phyloP scores from a whole-genome alignment of 2,329 filamentous ascomycete genomes.

The Cadophora malorum region DNA sequence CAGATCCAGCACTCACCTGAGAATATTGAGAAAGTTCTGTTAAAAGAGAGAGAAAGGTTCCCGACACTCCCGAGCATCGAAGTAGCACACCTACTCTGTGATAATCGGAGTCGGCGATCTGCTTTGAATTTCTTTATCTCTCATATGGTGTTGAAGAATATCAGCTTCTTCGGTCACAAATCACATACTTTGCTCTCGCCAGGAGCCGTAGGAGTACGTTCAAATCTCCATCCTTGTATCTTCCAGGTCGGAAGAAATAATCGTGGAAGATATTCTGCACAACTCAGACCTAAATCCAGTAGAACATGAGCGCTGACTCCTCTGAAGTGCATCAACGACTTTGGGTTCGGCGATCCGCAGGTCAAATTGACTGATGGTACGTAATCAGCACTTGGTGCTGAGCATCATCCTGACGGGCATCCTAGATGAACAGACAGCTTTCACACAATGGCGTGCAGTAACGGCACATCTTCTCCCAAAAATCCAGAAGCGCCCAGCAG shows the following conservation, averaged over 20 bases:
- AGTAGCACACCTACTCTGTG: slow-evolving; percentile 22
- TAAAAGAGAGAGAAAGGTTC: slow-evolving; percentile 15
- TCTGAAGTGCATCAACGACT: slow-evolving; percentile 15
- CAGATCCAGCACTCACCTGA: slow-evolving; percentile 12
- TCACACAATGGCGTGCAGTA: slow-evolving; percentile 24
- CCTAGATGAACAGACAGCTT: slow-evolving; percentile 22
- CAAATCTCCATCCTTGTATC: background rate
- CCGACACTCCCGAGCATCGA: slow-evolving; percentile 19
- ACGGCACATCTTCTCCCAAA: slow-evolving; percentile 24
- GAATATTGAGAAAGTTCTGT: slow-evolving; percentile 18
- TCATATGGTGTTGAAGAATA: slow-evolving; percentile 25
- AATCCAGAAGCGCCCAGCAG: slow-evolving; percentile 12
- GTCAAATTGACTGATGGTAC: slow-evolving; percentile 19
- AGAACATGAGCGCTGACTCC: background rate
- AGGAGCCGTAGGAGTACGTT: slow-evolving; percentile 1
- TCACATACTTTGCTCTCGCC: slow-evolving; percentile 21
- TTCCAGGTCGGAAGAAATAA: background rate
- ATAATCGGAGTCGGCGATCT: slow-evolving; percentile 19
- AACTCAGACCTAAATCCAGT: too few species aligned
- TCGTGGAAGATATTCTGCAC: background rate
- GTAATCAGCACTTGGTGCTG: too few species aligned
- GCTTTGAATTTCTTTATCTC: slow-evolving; percentile 20
- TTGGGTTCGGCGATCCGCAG: slow-evolving; percentile 20
- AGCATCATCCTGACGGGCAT: background rate
- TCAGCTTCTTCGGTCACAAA: slow-evolving; percentile 21